A percentile compares a stretch with the other conserved stretches of the same genome.
phyloP scores from a whole-genome alignment of 2,329 filamentous ascomycete species.

The Elsinoe ampelina region DNA sequence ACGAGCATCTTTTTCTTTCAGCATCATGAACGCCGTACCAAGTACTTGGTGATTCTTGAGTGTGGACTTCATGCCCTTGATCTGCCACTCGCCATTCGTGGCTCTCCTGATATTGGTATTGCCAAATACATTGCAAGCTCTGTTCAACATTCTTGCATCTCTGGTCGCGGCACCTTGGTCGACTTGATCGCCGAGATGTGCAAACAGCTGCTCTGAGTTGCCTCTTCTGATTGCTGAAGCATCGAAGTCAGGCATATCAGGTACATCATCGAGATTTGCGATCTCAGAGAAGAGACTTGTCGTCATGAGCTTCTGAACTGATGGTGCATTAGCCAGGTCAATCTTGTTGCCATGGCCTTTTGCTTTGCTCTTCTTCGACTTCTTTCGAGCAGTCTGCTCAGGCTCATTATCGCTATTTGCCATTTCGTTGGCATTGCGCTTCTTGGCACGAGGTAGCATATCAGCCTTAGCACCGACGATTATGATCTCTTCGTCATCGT shows the following conservation, averaged over 20 bases:
- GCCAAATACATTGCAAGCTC: constrained; percentile 20
- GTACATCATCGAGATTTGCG: neutral
- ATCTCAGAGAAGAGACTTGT: neutral
- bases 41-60: constrained; percentile 45
- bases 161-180: constrained; percentile 32
- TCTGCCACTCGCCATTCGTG: constrained; percentile 32
- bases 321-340: constrained; percentile 21
- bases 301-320: neutral
- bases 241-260: neutral
- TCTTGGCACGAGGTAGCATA: neutral
- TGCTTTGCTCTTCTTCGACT: neutral
- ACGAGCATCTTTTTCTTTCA: constrained; percentile 34
- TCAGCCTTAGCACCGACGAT: neutral
- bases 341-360: neutral
- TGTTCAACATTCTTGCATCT: constrained; percentile 26
- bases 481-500: neutral
- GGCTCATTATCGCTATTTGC: neutral
- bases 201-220: constrained; percentile 19
- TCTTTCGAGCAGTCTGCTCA: neutral
- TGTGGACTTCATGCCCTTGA: constrained; percentile 40
- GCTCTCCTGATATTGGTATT: constrained; percentile 26
- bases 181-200: neutral
- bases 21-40: constrained; percentile 46
- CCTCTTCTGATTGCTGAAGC: neutral
- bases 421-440: neutral